phyloP scores from a whole-genome alignment of 768 basidiomycete species.

The Termitomyces sp. region DNA sequence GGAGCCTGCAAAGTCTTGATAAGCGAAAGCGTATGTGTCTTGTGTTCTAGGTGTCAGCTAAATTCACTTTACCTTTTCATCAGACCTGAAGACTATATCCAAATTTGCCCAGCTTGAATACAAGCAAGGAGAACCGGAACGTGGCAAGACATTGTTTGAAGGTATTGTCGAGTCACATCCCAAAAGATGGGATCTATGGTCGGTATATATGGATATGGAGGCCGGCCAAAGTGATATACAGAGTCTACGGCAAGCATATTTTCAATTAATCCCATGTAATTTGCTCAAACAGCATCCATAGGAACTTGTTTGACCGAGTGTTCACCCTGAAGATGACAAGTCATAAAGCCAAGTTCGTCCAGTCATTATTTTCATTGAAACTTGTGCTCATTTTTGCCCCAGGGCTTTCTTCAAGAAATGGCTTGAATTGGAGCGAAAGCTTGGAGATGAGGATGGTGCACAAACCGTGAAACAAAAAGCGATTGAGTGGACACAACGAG shows the following conservation, averaged over 20 bases:
- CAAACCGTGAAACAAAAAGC: constrained; percentile 82
- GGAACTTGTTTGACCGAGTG: constrained; percentile 84
- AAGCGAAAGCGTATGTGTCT: constrained; percentile 81
- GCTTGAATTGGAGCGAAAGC: constrained; percentile 78
- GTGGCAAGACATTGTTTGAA: constrained; percentile 94
- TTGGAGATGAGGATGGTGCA: constrained; percentile 85
- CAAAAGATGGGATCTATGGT: constrained; percentile 94
- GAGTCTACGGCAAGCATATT: constrained; percentile 53
- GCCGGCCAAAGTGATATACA: constrained; percentile 74
- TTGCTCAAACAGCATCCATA: constrained; percentile 20
- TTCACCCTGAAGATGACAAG: constrained; percentile 84
- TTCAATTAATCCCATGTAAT: not conserved
- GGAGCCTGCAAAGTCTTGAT: constrained; percentile 85
- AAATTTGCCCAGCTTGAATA: constrained; percentile 96
- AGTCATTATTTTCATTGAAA: not conserved
- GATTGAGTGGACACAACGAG: constrained; percentile 82
- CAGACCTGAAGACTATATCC: constrained; percentile 93
- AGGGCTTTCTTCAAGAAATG: constrained; percentile 98
- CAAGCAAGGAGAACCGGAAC: constrained; percentile 87
- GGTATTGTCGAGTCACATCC: constrained; percentile 95
- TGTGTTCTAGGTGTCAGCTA: not conserved
- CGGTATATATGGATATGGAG: constrained; percentile 96
- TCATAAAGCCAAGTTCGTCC: constrained; percentile 90
- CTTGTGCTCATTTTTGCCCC: constrained; percentile 6
- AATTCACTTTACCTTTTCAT: not conserved